Evolutionary conservation across 2,329 filamentous ascomycete species (phyloP), one percentile per base, ranked within the genome.

Genomic region (Pyrenophora teres): DNA sequence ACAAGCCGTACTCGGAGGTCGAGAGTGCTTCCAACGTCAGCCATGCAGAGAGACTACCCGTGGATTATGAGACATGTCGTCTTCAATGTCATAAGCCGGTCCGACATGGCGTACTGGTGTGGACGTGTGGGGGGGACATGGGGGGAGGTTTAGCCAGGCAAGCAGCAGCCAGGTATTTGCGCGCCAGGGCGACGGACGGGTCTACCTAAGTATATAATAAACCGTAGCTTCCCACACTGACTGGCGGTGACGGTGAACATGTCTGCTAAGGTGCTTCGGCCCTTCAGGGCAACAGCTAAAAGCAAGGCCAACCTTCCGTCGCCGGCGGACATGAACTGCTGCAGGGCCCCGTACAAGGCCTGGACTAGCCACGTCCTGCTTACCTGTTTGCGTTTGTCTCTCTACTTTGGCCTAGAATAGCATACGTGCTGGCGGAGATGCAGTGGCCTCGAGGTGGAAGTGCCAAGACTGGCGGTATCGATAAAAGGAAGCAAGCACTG

Each of bases 1-100:
- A 70, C 67, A 65, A 63, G 66, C 61, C 52, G 50, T 32, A 6
- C 48, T 54, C 52, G 41, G 54, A 64, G 56, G 60, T 59, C 60
- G 57, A 60, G 60, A 61, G 57, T 46, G 52, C 56, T 43, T 44
- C 25, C 35, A 23, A 25, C 45, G 13, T 25, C 30, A 23, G 30
- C 44, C 12, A 16, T 51, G 50, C 50, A 43, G 52, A 57, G 54
- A 41, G 42, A 53, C 44, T 53, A 39, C 38, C 27, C 8, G 2
- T 30, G 10, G 6, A 12, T 13, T 16, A 38, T 33, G 16, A 54
- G 40, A 54, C 44, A 43, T 54, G 41, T 46, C n/a, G 43, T 33
- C 32, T 37, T 41, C n/a, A 13, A 10, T 15, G 40, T 40, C 50
- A 52, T 41, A 21, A 39, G 32, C 33, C 27, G 16, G 33, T 47